Conservation (phyloP, 139 green algal genomes). For the Chlorella sp. region DNA sequence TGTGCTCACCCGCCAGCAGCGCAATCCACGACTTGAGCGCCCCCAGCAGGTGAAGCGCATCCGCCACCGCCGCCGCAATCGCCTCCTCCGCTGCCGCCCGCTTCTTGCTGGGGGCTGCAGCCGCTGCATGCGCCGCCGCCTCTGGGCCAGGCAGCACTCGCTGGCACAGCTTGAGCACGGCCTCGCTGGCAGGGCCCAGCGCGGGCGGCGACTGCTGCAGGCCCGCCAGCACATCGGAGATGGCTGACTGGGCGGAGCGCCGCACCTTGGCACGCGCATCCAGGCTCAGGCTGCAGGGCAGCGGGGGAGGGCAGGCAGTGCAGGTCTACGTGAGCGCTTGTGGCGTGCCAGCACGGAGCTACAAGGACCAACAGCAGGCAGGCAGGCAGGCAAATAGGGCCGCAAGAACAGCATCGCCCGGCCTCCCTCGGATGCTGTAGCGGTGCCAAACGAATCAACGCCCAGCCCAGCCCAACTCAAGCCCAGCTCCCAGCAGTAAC, state of each 20-base stretch:
- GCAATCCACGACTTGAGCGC: conserved; percentile 66
- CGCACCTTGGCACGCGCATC: conserved; percentile 82
- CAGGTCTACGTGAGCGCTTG: too few species aligned
- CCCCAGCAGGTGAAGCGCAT: conserved; percentile 84
- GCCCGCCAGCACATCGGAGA: conserved; percentile 71
- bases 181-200: conserved; percentile 56
- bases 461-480: background rate
- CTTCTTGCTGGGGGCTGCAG: conserved; percentile 78
- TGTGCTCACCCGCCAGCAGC: conserved; percentile 57
- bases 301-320: background rate
- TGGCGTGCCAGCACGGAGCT: too few species aligned
- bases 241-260: conserved; percentile 59
- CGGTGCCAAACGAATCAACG: background rate
- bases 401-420: background rate
- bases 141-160: conserved; percentile 73
- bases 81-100: conserved; percentile 74
- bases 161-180: conserved; percentile 57
- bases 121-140: conserved; percentile 72
- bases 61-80: conserved; percentile 72
- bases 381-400: background rate
- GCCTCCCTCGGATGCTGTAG: background rate
- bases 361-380: conserved; percentile 39
- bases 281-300: conserved; percentile 46
- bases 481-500: too few species aligned
- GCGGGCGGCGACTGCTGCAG: conserved; percentile 54